phyloP scores from a whole-genome alignment of 78 protist species.

The Creolimax fragrantissima region DNA sequence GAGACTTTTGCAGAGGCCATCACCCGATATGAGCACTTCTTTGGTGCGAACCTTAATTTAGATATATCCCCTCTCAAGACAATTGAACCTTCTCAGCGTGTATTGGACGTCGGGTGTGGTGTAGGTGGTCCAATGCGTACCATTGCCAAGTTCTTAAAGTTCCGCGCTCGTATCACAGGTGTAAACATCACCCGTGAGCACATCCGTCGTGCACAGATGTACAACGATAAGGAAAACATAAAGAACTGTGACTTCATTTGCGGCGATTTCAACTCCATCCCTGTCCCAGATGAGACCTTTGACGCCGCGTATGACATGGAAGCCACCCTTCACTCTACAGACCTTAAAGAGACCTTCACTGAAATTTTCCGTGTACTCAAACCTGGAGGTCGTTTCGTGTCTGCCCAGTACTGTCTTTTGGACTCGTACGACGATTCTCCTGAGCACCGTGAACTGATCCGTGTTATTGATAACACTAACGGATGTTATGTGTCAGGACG shows the following conservation, averaged over 20 bases:
- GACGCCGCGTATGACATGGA: conserved; percentile 76
- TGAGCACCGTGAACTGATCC: conserved; percentile 46
- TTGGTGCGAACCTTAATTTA: conserved; percentile 54
- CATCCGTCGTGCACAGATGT: conserved; percentile 71
- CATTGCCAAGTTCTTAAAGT: conserved; percentile 60
- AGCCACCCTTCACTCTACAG: conserved; percentile 86
- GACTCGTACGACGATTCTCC: conserved; percentile 53
- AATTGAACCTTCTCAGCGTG: conserved; percentile 6
- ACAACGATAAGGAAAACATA: background rate
- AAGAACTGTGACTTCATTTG: conserved; percentile 8
- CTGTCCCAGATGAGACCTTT: conserved; percentile 58
- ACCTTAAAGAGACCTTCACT: conserved; percentile 31
- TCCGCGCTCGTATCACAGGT: conserved; percentile 42
- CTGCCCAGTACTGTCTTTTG: conserved; percentile 71
- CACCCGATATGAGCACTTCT: conserved; percentile 73
- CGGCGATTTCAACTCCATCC: conserved; percentile 73
- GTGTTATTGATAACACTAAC: conserved; percentile 64
- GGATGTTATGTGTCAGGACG: conserved; percentile 46
- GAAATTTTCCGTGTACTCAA: conserved; percentile 78
- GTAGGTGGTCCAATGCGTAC: conserved; percentile 85
- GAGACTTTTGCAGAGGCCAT: conserved; percentile 63
- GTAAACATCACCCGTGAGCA: conserved; percentile 65
- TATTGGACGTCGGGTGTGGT: conserved; percentile 85
- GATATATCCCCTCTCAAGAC: background rate
- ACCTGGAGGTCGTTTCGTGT: conserved; percentile 73